A percentile compares a stretch with the other conserved stretches of the same genome.
These are phyloP conservation scores for Candida fluviatilis DNA, from an alignment of 805 yeast species.

Conservation along the genomic window DNA sequence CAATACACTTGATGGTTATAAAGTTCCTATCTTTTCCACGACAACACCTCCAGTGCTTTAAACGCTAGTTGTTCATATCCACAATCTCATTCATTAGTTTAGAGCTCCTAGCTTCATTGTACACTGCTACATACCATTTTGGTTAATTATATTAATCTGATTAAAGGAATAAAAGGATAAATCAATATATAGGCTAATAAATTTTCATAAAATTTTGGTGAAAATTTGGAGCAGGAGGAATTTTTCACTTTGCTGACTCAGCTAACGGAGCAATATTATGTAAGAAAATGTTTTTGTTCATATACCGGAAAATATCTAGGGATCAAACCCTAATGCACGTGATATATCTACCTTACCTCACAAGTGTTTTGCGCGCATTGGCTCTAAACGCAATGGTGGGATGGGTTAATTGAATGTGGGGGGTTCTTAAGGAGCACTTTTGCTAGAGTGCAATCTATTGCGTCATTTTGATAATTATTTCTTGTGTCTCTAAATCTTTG, in stretches of 20 bases:
- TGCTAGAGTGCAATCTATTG: no score
- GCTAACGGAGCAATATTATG: background rate
- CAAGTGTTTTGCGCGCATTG: no score
- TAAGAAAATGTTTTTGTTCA: background rate
- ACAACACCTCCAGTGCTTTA: no score
- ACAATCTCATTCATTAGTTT: no score
- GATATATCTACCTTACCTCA: background rate
- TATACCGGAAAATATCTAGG: background rate
- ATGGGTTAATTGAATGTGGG: no score
- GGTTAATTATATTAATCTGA: slow-evolving; percentile 16
- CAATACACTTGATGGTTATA: no score
- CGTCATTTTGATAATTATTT: no score
- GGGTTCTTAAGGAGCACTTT: no score
- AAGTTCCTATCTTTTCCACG: no score
- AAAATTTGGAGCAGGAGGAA: slow-evolving; percentile 1
- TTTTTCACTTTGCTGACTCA: background rate
- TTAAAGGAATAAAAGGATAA: slow-evolving; percentile 1
- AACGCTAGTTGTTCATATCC: no score
- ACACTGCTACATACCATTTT: slow-evolving; percentile 29
- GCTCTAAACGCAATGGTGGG: no score
- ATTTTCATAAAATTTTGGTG: background rate
- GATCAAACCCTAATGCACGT: background rate
- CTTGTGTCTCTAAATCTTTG: no score
- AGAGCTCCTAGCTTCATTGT: background rate
- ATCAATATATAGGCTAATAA: slow-evolving; percentile 1